phyloP scores from a whole-genome alignment of 768 basidiomycete genomes.

The Saitozyma podzolica region DNA sequence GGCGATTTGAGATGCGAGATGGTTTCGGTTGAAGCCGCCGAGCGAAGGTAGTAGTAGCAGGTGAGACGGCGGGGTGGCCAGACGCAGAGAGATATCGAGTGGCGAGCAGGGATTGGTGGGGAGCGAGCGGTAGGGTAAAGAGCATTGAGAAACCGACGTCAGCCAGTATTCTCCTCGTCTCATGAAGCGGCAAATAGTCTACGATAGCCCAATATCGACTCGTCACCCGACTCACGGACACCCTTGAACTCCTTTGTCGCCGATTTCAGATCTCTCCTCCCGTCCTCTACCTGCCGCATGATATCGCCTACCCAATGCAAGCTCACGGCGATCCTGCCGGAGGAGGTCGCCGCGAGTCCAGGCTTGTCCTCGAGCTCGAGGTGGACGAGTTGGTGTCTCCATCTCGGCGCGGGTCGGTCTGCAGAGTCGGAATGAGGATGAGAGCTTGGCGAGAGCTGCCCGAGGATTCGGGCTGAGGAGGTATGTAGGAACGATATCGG shows the following conservation, averaged over 20 bases:
- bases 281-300: conserved; percentile 18
- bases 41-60: too few relatives aligned
- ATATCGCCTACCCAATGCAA: conserved; percentile 35
- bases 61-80: too few relatives aligned
- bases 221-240: conserved; percentile 28
- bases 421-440: background rate
- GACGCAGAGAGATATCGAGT: too few relatives aligned
- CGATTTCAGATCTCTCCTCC: conserved; percentile 12
- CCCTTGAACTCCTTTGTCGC: conserved; percentile 43
- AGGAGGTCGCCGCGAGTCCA: conserved; percentile 37
- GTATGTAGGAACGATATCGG: conserved; percentile 32
- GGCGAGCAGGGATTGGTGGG: too few relatives aligned
- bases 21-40: too few relatives aligned
- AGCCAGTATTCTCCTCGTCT: too few relatives aligned
- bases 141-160: too few relatives aligned
- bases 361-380: conserved; percentile 31
- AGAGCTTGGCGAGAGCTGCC: background rate
- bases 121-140: too few relatives aligned
- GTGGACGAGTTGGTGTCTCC: conserved; percentile 33
- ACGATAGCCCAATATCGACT: background rate
- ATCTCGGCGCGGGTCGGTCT: conserved; percentile 5
- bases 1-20: too few relatives aligned
- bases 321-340: conserved; percentile 29
- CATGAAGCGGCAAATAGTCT: too few relatives aligned
- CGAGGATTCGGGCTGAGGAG: conserved; percentile 21